Percentiles rank a stretch among this genome's conserved stretches.
These are phyloP conservation scores for Lolium perenne DNA, from an alignment of 176 grass and related monocot genomes.

Conservation along the genomic window DNA sequence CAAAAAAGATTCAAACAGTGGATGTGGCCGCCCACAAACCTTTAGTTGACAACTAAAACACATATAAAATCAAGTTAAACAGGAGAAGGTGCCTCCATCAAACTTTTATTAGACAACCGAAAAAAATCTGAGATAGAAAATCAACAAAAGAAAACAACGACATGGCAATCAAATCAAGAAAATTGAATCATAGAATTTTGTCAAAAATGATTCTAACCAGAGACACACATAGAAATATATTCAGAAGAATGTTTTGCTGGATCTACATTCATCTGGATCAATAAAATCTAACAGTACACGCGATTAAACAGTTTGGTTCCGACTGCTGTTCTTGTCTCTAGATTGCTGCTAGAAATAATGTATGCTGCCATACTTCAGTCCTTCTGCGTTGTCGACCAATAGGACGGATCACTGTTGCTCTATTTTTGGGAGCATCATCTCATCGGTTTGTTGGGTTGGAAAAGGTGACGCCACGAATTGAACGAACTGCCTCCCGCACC, in stretches of 20 bases:
- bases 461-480: background rate
- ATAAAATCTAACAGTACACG: background rate
- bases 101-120: conserved; percentile 21
- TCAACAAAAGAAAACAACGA: background rate
- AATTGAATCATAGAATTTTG: background rate
- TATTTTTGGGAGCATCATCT: conserved; percentile 17
- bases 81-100: conserved; percentile 4
- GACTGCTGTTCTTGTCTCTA: background rate
- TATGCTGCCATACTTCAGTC: too few relatives aligned
- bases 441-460: background rate
- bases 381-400: background rate
- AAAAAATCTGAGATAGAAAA: background rate
- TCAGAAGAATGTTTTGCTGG: background rate
- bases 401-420: background rate
- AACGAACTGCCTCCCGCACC: background rate
- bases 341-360: background rate
- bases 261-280: background rate
- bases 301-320: background rate
- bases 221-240: background rate
- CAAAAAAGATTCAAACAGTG: background rate
- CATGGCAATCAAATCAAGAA: background rate
- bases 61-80: conserved; percentile 21
- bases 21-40: background rate
- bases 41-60: conserved; percentile 37
- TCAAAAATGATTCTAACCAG: background rate